phyloP scores from a whole-genome alignment of 768 basidiomycete genomes.

The Boletellus ananiceps region DNA sequence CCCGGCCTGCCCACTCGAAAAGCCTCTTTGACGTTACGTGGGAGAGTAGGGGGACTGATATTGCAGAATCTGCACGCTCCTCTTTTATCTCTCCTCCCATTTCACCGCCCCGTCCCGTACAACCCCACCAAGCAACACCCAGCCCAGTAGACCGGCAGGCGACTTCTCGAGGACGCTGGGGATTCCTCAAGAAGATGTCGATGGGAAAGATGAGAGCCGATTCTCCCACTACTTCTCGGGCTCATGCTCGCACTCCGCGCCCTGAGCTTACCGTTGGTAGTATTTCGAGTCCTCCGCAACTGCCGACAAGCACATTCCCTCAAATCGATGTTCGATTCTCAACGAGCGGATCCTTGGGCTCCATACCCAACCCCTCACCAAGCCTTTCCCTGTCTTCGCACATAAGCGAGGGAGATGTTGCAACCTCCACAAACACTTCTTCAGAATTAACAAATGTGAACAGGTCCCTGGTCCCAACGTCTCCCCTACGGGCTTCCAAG shows the following conservation, averaged over 20 bases:
- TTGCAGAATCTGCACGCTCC: constrained; percentile 15
- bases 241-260: constrained; percentile 18
- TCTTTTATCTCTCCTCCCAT: constrained; percentile 24
- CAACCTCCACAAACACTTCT: constrained; percentile 2
- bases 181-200: constrained; percentile 97
- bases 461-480: constrained; percentile 39
- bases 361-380: constrained; percentile 36
- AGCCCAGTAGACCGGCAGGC: constrained; percentile 25
- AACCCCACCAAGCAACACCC: constrained; percentile 13
- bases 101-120: constrained; percentile 25
- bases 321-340: constrained; percentile 72
- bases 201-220: constrained; percentile 89
- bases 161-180: constrained; percentile 65
- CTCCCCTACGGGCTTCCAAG: constrained; percentile 52
- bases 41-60: constrained; percentile 24
- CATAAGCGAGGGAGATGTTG: constrained; percentile 18
- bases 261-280: constrained; percentile 16
- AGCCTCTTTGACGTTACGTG: constrained; percentile 50
- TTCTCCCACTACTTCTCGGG: constrained; percentile 38
- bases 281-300: constrained; percentile 21
- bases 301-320: constrained; percentile 43
- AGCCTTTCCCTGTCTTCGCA: constrained; percentile 25
- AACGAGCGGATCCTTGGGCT: constrained; percentile 59
- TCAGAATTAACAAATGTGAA: constrained; percentile 9
- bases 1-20: constrained; percentile 38